A percentile compares a stretch with the other conserved stretches of the same genome.
Conservation (phyloP, 2,329 filamentous ascomycete genomes). For the Epichloe uncinata region DNA sequence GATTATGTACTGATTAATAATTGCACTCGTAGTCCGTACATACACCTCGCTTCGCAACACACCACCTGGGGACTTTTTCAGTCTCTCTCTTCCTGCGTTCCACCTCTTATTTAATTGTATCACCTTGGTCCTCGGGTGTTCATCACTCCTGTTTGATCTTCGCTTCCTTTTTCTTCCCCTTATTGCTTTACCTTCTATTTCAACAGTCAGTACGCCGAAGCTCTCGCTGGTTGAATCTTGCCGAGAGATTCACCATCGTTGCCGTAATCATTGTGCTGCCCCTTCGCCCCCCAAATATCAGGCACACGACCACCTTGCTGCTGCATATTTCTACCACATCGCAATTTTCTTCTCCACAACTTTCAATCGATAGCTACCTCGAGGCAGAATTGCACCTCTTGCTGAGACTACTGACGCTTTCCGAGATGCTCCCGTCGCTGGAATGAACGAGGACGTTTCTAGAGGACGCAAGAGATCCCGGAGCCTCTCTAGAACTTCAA, state of each 20-base stretch:
- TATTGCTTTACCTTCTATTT: background rate
- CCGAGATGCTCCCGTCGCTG: constrained; percentile 12
- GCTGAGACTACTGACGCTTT: constrained; percentile 11
- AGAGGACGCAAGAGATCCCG: constrained; percentile 28
- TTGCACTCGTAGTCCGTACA: background rate
- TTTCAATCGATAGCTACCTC: no score
- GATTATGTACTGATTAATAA: no score
- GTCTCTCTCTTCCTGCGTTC: background rate
- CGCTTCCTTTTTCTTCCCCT: background rate
- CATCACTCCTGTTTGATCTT: background rate
- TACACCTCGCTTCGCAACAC: background rate
- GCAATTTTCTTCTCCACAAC: background rate
- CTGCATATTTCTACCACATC: background rate
- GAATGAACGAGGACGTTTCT: constrained; percentile 12
- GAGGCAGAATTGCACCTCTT: constrained; percentile 13
- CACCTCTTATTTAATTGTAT: background rate
- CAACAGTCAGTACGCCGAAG: background rate
- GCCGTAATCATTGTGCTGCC: background rate
- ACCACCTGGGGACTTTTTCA: background rate
- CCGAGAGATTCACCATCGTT: background rate
- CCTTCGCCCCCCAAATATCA: background rate
- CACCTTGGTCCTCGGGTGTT: background rate
- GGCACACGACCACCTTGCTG: background rate
- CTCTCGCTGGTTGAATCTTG: background rate
- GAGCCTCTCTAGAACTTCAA: constrained; percentile 21